Evolutionary conservation across 805 yeast species (phyloP).

Genomic region (Metschnikowia lunata): DNA sequence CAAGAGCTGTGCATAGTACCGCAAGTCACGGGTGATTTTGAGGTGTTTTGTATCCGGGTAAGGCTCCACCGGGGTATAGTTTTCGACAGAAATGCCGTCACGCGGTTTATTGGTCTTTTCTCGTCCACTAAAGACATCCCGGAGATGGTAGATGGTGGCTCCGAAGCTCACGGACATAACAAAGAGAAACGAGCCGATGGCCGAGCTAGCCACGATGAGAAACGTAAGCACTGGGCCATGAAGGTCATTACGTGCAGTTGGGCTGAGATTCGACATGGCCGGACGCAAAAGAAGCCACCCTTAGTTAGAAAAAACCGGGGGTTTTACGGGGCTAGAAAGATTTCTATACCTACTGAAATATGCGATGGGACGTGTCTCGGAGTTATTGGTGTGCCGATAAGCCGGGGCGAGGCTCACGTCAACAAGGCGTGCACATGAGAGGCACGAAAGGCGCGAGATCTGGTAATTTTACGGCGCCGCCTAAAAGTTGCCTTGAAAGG

Average conservation of each 20-base stretch:
- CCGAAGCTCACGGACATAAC: conserved; percentile 22
- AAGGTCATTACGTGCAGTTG: conserved; percentile 8
- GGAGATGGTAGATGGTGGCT: conserved; percentile 29
- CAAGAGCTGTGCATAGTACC: conserved; percentile 62
- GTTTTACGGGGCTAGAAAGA: no score
- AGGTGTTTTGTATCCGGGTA: conserved; percentile 31
- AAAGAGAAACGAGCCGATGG: conserved; percentile 28
- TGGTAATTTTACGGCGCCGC: no score
- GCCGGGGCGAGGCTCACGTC: no score
- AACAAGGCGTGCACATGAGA: not conserved
- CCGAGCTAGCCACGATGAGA: conserved; percentile 22
- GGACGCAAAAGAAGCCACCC: not conserved
- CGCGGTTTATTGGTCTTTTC: conserved; percentile 27
- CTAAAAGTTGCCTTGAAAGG: no score
- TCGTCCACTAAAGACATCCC: conserved; percentile 25
- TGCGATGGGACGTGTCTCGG: no score
- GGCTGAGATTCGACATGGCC: conserved; percentile 8
- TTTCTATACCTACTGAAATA: no score
- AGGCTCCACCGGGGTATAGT: conserved; percentile 30
- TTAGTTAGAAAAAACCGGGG: no score
- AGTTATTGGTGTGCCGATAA: no score
- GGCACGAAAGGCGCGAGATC: no score
- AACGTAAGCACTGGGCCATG: conserved; percentile 21
- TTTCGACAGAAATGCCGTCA: conserved; percentile 16
- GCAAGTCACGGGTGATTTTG: conserved; percentile 43